Evolutionary conservation across 257 asterid species (phyloP).

Genomic region (Solanum megistacrolobum): DNA sequence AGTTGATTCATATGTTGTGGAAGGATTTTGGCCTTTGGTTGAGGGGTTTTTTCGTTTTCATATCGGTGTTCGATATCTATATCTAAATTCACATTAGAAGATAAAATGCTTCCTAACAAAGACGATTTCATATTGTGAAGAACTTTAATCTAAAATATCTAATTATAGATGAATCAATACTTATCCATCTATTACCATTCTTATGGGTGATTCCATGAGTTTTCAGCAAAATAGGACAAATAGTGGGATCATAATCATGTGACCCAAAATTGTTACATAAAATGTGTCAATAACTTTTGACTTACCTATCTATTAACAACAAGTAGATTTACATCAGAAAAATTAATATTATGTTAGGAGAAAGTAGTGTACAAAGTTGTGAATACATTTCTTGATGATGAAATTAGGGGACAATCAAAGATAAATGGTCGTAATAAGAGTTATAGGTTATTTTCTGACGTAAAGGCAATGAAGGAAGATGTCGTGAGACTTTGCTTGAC

Average conservation of each 20-base stretch:
- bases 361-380: not conserved
- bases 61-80: too few species aligned
- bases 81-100: rapidly evolving
- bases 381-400: not conserved
- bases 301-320: not conserved
- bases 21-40: not conserved
- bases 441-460: not conserved
- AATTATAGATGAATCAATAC: too few species aligned
- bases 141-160: not conserved
- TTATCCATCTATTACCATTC: too few species aligned
- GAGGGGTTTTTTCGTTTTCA: too few species aligned
- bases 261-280: not conserved
- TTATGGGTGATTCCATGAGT: not conserved
- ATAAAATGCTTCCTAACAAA: rapidly evolving
- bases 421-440: not conserved
- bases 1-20: not conserved
- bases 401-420: not conserved
- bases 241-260: not conserved
- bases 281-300: not conserved
- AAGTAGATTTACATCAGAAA: too few species aligned
- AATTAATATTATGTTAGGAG: not conserved
- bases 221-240: too few species aligned
- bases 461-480: not conserved
- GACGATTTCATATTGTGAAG: rapidly evolving
- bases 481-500: rapidly evolving